Percentiles rank a stretch among this genome's conserved stretches.
Evolutionary conservation across 768 basidiomycete species (phyloP).

Genomic region (Mycena kentingensis): DNA sequence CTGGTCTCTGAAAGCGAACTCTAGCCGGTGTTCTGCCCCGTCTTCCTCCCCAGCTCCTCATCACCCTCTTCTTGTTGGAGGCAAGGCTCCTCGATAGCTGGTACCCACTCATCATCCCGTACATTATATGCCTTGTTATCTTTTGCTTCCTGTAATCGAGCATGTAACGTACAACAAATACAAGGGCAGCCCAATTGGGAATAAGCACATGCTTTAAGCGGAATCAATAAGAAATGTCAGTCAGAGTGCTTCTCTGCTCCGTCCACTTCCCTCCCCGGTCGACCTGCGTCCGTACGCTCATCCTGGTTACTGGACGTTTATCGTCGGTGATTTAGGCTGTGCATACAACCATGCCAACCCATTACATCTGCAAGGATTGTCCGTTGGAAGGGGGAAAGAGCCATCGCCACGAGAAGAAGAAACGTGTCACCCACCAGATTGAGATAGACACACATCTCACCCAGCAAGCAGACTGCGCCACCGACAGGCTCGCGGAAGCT

Average conservation of each 20-base stretch:
- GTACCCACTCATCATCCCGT: not conserved
- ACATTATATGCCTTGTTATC: not conserved
- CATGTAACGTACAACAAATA: not conserved
- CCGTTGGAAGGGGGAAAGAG: not conserved
- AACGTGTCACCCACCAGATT: not conserved
- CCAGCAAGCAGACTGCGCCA: not conserved
- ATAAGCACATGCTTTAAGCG: not conserved
- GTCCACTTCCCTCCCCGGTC: too few relatives aligned
- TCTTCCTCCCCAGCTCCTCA: not conserved
- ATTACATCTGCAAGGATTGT: not conserved
- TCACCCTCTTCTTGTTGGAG: slow-evolving; percentile 4
- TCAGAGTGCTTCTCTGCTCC: too few relatives aligned
- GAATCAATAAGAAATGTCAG: too few relatives aligned
- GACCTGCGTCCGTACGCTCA: too few relatives aligned
- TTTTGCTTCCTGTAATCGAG: not conserved
- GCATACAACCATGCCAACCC: not conserved
- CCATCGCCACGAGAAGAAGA: not conserved
- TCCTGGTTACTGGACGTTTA: not conserved
- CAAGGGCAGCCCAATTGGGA: not conserved
- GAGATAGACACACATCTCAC: not conserved
- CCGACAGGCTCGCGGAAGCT: not conserved
- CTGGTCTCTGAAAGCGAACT: not conserved
- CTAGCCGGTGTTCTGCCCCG: not conserved
- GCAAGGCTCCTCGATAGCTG: not conserved
- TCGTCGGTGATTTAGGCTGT: not conserved